Evolutionary conservation across 176 grass and related monocot species (phyloP).

Genomic region (Triticum timopheevii): DNA sequence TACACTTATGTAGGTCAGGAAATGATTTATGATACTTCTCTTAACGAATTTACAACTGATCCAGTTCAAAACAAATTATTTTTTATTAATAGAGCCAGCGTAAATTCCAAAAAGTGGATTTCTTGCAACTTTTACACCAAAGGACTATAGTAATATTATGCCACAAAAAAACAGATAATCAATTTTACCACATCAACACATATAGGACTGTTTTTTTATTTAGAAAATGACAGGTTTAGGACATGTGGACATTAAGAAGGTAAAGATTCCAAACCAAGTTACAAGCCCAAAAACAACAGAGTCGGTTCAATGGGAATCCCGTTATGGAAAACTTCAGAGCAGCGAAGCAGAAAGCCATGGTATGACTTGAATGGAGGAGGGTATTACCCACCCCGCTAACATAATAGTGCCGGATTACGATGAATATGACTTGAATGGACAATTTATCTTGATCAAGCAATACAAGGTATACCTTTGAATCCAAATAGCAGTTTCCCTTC

Average conservation of each 20-base stretch:
- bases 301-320: not conserved
- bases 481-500: conserved; percentile 93
- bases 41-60: conserved; percentile 3
- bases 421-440: conserved; percentile 4
- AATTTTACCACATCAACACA: not conserved
- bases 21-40: not conserved
- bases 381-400: not conserved
- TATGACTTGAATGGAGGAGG: too few relatives aligned
- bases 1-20: not conserved
- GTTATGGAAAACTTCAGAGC: not conserved
- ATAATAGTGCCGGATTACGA: not conserved
- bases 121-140: not conserved
- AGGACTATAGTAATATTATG: not conserved
- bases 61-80: not conserved
- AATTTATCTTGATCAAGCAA: conserved; percentile 8
- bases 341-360: not conserved
- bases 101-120: not conserved
- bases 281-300: not conserved
- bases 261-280: not conserved
- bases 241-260: not conserved
- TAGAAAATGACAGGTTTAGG: not conserved
- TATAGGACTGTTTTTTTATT: not conserved
- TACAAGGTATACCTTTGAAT: conserved; percentile 53
- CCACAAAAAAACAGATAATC: not conserved
- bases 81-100: conserved; percentile 10